Percentiles rank a stretch among this genome's conserved stretches.
Evolutionary conservation across 1,139 yeast species (phyloP).

Genomic region (Zygosaccharomyces sapae): DNA sequence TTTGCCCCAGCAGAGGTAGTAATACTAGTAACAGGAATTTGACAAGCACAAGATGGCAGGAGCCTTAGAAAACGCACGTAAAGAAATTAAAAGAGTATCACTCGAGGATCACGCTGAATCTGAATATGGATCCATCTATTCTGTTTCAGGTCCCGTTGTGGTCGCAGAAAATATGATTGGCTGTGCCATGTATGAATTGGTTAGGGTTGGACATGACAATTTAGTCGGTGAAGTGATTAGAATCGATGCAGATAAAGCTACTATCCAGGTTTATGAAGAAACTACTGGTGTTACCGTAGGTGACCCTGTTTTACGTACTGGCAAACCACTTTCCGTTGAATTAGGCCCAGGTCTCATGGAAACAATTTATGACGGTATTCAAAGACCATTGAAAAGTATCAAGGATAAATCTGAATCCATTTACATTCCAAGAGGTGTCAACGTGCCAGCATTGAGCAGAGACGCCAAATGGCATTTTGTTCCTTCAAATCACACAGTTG

Average conservation of each 20-base stretch:
- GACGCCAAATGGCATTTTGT: constrained; percentile 77
- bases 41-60: constrained; percentile 60
- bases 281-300: constrained; percentile 99
- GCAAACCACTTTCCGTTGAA: constrained; percentile 96
- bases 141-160: constrained; percentile 96
- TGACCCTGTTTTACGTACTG: constrained; percentile 96
- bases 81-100: constrained; percentile 81
- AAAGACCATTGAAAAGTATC: constrained; percentile 93
- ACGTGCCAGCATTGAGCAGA: constrained; percentile 90
- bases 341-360: constrained; percentile 99
- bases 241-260: constrained; percentile 92
- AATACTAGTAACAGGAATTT: not conserved
- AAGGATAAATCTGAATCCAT: constrained; percentile 82
- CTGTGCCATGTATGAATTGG: constrained; percentile 98
- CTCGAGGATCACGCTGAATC: constrained; percentile 72
- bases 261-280: constrained; percentile 98
- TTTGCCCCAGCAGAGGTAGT: not conserved
- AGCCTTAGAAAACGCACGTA: constrained; percentile 95
- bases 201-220: constrained; percentile 94
- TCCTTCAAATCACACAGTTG: constrained; percentile 75
- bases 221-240: constrained; percentile 98
- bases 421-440: constrained; percentile 97
- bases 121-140: constrained; percentile 81
- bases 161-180: constrained; percentile 98
- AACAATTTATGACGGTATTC: constrained; percentile 98